phyloP scores from a whole-genome alignment of 805 yeast species.

The Spathaspora passalidarum region DNA sequence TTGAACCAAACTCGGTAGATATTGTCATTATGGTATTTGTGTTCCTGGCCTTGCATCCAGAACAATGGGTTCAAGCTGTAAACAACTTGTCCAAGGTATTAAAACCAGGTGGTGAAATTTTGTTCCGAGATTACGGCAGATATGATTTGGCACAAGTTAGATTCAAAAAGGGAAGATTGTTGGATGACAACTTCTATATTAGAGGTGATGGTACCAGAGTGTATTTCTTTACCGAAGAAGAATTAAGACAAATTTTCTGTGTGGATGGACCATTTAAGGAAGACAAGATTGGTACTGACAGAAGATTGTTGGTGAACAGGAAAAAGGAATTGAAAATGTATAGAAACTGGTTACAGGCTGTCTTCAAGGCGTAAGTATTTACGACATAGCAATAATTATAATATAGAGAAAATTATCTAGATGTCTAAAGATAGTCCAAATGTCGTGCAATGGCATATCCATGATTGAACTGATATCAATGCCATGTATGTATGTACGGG shows the following conservation, averaged over 20 bases:
- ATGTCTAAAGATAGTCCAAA: constrained; percentile 33
- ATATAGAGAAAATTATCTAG: constrained; percentile 38
- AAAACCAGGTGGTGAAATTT: constrained; percentile 89
- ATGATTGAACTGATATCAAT: constrained; percentile 18
- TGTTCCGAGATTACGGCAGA: constrained; percentile 92
- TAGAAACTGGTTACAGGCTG: constrained; percentile 95
- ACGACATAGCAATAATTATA: constrained; percentile 13
- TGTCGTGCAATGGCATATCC: constrained; percentile 12
- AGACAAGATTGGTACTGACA: constrained; percentile 79
- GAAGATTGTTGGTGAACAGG: constrained; percentile 86
- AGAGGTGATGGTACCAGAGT: constrained; percentile 98
- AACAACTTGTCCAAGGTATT: constrained; percentile 64
- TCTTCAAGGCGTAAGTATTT: constrained; percentile 48
- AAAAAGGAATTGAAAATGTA: constrained; percentile 93
- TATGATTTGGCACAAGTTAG: constrained; percentile 95
- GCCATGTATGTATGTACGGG: constrained; percentile 29
- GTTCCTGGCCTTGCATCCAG: constrained; percentile 86
- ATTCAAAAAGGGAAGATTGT: constrained; percentile 79
- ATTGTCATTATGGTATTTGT: constrained; percentile 94
- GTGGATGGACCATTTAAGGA: constrained; percentile 52
- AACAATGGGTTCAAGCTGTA: constrained; percentile 85
- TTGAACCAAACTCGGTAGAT: constrained; percentile 80
- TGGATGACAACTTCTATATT: constrained; percentile 92
- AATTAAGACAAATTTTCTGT: constrained; percentile 68
- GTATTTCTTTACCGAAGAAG: constrained; percentile 94